Evolutionary conservation across 306 rosid species (phyloP), one percentile per base, ranked within the genome.

Genomic region (Rosa rugosa): DNA sequence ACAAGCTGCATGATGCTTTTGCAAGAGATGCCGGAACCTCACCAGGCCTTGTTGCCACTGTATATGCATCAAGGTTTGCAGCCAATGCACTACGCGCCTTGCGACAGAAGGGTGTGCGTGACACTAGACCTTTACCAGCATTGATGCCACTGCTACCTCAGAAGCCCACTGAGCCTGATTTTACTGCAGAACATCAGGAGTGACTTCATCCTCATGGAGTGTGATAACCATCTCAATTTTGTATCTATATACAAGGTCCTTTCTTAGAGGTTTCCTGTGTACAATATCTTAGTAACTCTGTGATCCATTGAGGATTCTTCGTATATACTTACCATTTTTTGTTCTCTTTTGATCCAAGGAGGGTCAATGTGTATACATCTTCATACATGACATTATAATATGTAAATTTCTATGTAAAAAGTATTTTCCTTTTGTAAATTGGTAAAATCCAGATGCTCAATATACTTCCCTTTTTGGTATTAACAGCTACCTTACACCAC

Each of bases 101-200:
- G 88, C 88, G 88, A 34, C 82, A 84, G 42, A 81, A 77, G 66
- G 75, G 75, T 60, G 69, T 57, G 46, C 59, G 57, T 51, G 79
- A 40, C 44, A 4, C 78, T 71, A 82, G 79, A 38, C 65, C 69
- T 6, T 45, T 88, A 6, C 87, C 78, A 27, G 81, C 85, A 73
- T 53, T 86, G 78, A 72, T 82, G 2, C 81, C 83, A 5, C 84
- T 89, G 49, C 75, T 91, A 45, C 97, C 91, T 67, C 92, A 75
- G 67, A 91, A 91, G 70, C 98, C 98, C 27, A 64, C 86, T 7
- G 96, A 91, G 49, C 94, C 92, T 70, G 90, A 91, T 80, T 90
- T 90, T 84, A 78, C 87, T 47, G 42, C 81, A 51, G 79, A 83
- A 68, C 67, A 60, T 51, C 79, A 11, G 20, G 78, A 85, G 75